Conservation (phyloP, 306 rosid genomes). For the Dalbergia oliveri region DNA sequence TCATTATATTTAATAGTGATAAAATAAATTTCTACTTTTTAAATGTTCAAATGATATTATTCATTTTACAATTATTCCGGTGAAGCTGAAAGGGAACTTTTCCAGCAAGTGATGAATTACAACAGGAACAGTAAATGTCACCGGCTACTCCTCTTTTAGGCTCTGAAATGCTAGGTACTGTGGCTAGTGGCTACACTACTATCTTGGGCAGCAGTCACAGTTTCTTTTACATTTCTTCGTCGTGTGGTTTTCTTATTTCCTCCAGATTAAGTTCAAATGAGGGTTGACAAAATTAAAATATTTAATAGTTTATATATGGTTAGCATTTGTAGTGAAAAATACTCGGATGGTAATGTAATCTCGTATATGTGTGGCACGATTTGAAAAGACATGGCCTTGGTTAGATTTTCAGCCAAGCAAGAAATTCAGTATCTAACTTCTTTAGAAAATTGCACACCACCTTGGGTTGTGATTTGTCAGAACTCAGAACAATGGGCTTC, state of each 20-base stretch:
- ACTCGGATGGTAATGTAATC: conserved; percentile 22
- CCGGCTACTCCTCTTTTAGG: conserved; percentile 58
- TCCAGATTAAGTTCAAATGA: conserved; percentile 57
- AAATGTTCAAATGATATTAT: too few species aligned
- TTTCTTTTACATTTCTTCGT: conserved; percentile 83
- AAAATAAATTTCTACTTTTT: too few species aligned
- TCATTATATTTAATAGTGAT: too few species aligned
- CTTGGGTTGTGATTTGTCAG: conserved; percentile 49
- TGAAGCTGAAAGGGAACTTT: too few species aligned
- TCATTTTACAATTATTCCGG: too few species aligned
- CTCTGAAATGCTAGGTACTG: conserved; percentile 48
- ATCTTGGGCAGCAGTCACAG: conserved; percentile 81
- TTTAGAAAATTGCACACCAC: conserved; percentile 60
- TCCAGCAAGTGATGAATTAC: conserved; percentile 43
- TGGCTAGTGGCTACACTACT: conserved; percentile 29
- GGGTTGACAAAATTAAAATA: neutral
- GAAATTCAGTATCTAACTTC: conserved; percentile 61
- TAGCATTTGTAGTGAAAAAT: neutral
- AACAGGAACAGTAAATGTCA: conserved; percentile 76
- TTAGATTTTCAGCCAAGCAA: conserved; percentile 18
- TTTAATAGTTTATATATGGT: too few species aligned
- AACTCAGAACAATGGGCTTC: conserved; percentile 10
- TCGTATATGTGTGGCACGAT: neutral
- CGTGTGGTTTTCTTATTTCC: conserved; percentile 57
- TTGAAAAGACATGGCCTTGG: neutral